phyloP scores from a whole-genome alignment of 2,329 filamentous ascomycete genomes.

The Fusarium multiceps region DNA sequence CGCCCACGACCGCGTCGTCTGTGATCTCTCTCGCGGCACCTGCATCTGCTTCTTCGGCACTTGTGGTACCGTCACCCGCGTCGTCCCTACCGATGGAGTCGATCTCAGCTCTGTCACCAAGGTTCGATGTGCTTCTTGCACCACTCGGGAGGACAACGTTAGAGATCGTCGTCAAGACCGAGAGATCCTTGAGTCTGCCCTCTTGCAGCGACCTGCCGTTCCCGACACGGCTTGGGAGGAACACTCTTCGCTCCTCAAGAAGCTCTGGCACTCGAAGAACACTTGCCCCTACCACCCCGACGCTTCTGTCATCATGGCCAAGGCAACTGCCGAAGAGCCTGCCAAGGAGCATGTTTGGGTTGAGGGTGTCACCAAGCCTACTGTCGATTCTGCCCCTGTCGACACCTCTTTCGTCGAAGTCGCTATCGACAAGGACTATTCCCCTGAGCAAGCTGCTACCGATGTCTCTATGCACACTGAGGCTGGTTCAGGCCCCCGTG shows the following conservation, averaged over 20 bases:
- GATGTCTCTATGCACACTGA: neutral
- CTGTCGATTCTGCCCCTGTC: too few species aligned
- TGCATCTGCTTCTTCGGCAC: slow-evolving; percentile 45
- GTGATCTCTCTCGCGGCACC: slow-evolving; percentile 15
- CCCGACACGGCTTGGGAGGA: neutral
- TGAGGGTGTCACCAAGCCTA: neutral
- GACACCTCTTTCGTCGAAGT: neutral
- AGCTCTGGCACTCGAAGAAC: slow-evolving; percentile 18
- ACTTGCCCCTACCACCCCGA: slow-evolving; percentile 23
- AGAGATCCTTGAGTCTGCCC: slow-evolving; percentile 30
- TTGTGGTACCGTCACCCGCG: slow-evolving; percentile 29
- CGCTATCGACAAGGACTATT: neutral
- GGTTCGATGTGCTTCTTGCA: slow-evolving; percentile 32
- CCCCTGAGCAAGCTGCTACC: neutral
- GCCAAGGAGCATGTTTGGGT: too few species aligned
- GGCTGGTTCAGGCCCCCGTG: neutral
- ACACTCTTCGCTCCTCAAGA: neutral
- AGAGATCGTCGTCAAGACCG: slow-evolving; percentile 14
- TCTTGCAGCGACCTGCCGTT: slow-evolving; percentile 20
- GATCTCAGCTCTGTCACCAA: slow-evolving; percentile 19
- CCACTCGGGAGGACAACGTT: slow-evolving; percentile 24
- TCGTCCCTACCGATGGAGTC: neutral
- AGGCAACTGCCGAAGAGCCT: neutral
- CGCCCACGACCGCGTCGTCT: slow-evolving; percentile 22
- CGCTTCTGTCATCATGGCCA: rapidly evolving